These are phyloP conservation scores for Thermothelomyces thermophilus DNA, from an alignment of 2,329 filamentous ascomycete genomes.

Conservation along the genomic window DNA sequence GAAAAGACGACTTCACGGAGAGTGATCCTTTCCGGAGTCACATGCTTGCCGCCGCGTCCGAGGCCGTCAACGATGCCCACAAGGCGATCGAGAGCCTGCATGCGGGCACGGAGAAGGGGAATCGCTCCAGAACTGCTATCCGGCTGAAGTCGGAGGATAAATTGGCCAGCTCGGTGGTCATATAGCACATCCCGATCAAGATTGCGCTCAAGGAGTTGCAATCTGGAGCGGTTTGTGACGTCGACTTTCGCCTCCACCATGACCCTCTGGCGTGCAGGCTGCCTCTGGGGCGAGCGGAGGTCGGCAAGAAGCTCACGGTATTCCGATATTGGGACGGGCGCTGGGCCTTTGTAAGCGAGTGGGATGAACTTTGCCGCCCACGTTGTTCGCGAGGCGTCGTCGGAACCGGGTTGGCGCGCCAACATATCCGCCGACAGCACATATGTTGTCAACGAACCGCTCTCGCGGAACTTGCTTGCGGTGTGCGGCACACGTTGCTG, in stretches of 20 bases:
- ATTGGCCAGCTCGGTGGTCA: slow-evolving; percentile 51
- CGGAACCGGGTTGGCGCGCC: slow-evolving; percentile 20
- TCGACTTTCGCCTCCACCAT: slow-evolving; percentile 49
- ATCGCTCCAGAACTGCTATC: slow-evolving; percentile 54
- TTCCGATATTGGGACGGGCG: slow-evolving; percentile 6
- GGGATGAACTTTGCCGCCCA: slow-evolving; percentile 57
- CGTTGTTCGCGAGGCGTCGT: slow-evolving; percentile 24
- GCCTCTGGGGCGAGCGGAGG: slow-evolving; percentile 4
- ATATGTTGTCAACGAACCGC: slow-evolving; percentile 27
- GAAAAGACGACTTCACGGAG: slow-evolving; percentile 60
- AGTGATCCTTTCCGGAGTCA: slow-evolving; percentile 53
- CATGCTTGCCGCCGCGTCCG: slow-evolving; percentile 45
- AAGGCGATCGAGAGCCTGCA: slow-evolving; percentile 63
- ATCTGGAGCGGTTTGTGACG: slow-evolving; percentile 47
- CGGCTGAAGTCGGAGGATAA: slow-evolving; percentile 54
- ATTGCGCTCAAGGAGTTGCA: slow-evolving; percentile 47
- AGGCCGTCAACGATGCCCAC: slow-evolving; percentile 64
- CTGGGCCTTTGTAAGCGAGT: slow-evolving; percentile 49
- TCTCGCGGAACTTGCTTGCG: slow-evolving; percentile 30
- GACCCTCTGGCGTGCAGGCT: slow-evolving; percentile 31
- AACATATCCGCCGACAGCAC: slow-evolving; percentile 43
- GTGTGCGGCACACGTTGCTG: slow-evolving; percentile 37
- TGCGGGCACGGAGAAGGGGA: slow-evolving; percentile 49
- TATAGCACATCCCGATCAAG: slow-evolving; percentile 59
- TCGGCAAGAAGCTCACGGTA: not conserved